phyloP scores from a whole-genome alignment of 768 basidiomycete species.

The Termitomyces sp. region DNA sequence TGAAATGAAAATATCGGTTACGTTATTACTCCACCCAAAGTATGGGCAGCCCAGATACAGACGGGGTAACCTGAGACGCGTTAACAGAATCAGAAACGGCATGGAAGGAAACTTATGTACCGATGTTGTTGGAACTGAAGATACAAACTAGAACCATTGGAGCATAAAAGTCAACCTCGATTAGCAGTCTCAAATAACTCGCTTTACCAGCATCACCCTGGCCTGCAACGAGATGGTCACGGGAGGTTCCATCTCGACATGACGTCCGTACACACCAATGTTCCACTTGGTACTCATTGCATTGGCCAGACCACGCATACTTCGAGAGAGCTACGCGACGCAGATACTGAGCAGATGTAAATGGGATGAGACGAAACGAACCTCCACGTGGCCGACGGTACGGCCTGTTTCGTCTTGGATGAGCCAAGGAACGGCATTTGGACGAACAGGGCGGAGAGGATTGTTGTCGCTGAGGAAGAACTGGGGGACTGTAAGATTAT shows the following conservation, averaged over 20 bases:
- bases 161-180: not conserved
- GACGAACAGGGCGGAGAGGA: conserved; percentile 40
- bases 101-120: conserved; percentile 26
- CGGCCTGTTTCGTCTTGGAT: conserved; percentile 55
- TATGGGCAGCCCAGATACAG: conserved; percentile 58
- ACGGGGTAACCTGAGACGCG: conserved; percentile 46
- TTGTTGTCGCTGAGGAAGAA: conserved; percentile 54
- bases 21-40: conserved; percentile 57
- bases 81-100: not conserved
- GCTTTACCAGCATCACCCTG: conserved; percentile 49
- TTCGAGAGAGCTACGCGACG: conserved; percentile 29
- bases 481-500: conserved; percentile 62
- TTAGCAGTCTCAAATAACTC: not conserved
- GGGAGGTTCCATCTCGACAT: not conserved
- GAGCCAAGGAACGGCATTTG: conserved; percentile 47
- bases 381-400: conserved; percentile 43
- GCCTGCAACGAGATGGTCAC: conserved; percentile 26
- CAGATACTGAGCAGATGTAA: not conserved
- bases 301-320: conserved; percentile 53
- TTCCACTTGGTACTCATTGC: conserved; percentile 44
- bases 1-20: conserved; percentile 22
- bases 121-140: conserved; percentile 62
- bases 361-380: conserved; percentile 18
- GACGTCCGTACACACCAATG: conserved; percentile 34
- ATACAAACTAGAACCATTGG: conserved; percentile 45